These are phyloP conservation scores for Teunomyces cretensis DNA, from an alignment of 805 yeast species.

Conservation along the genomic window DNA sequence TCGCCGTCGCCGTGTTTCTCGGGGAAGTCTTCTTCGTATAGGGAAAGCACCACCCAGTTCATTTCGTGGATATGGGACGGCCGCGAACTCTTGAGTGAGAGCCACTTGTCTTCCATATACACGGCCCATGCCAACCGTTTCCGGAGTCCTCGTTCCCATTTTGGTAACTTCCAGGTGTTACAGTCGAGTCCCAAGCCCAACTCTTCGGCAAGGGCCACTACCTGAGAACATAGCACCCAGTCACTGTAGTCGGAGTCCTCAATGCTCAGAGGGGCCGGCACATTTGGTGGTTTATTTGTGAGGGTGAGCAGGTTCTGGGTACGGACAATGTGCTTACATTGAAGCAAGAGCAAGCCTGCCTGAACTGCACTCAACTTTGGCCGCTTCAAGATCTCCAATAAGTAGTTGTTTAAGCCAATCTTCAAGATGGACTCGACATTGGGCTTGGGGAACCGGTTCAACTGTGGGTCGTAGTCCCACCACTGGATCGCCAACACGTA, in stretches of 20 bases:
- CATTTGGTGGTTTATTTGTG: background rate
- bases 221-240: constrained; percentile 85
- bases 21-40: constrained; percentile 77
- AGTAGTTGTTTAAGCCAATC: constrained; percentile 63
- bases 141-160: constrained; percentile 91
- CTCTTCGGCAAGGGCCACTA: constrained; percentile 86
- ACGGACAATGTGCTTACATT: constrained; percentile 43
- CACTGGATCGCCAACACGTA: constrained; percentile 86
- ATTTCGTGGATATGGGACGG: constrained; percentile 75
- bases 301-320: constrained; percentile 11
- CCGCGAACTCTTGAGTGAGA: constrained; percentile 73
- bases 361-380: constrained; percentile 92
- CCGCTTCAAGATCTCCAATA: constrained; percentile 73
- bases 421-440: constrained; percentile 52
- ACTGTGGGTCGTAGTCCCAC: constrained; percentile 87
- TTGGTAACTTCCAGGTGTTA: constrained; percentile 85
- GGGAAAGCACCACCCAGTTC: constrained; percentile 77
- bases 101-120: constrained; percentile 90
- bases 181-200: constrained; percentile 91
- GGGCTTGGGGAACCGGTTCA: constrained; percentile 77
- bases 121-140: constrained; percentile 95
- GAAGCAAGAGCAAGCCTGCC: constrained; percentile 78
- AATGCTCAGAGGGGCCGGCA: background rate
- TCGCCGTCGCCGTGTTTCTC: constrained; percentile 59
- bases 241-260: constrained; percentile 54